Evolutionary conservation across 495 filamentous ascomycete genomes (phyloP), one percentile per base, ranked within the genome.

Genomic region (Lasiosphaeriaceae sp.): DNA sequence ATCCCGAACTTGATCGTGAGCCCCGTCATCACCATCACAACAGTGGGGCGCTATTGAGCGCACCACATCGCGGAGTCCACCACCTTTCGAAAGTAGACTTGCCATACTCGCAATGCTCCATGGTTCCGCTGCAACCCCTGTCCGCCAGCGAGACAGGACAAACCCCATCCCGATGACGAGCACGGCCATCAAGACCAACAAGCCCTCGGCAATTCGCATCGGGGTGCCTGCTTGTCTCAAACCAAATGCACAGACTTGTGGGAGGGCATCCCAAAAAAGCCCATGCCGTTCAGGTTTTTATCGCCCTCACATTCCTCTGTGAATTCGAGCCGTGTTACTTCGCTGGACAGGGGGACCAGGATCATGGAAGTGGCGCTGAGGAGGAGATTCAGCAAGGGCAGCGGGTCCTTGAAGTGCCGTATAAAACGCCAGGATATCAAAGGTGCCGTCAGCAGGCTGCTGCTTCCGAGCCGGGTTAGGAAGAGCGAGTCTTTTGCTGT

Each of bases 21-120:
- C 17, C 11, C 29, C 12, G n/a, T 17, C n/a, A 52, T 35, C 24
- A 50, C 48, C 48, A 14, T 50, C 23, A 52, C 7, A 12, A 39
- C 34, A n/a, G n/a, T n/a, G 19, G 8, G 23, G 50, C 50, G 31
- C 7, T 37, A 26, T 34, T 11, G 17, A 41, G n/a, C 22, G 16
- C 11, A 46, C 2, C n/a, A 31, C 11, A 20, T 24, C 9, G 2
- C 46, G 1, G 19, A 48, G 46, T 21, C 21, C 20, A 11, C 46
- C 24, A 16, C 14, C 39, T 14, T 43, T 43, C 8, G 14, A 17
- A 43, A 54, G n/a, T n/a, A 54, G 14, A 3, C 21, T 17, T 2
- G 52, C 52, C 23, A 54, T 54, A 21, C 16, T 24, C 0, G 52
- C 52, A 34, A 54, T 54, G 24, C 39, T 54, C 52, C 52, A 54